Evolutionary conservation across 192 early-diverging fungal species (phyloP).

Genomic region (Umbelopsis sp.): DNA sequence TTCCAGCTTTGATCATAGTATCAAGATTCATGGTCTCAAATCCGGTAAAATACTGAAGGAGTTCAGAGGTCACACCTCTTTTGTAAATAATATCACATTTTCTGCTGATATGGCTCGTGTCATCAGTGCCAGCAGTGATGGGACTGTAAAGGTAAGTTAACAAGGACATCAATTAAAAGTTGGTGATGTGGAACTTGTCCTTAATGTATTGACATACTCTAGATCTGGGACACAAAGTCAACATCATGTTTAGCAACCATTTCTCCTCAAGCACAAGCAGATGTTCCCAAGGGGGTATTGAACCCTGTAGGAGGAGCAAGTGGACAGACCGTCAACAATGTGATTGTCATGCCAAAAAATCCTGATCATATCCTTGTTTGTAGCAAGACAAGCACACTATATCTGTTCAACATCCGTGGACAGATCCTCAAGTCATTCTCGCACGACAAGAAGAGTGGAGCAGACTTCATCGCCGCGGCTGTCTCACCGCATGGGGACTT

Average conservation of each 20-base stretch:
- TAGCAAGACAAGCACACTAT: constrained; percentile 74
- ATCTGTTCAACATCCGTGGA: constrained; percentile 70
- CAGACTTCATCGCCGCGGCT: constrained; percentile 57
- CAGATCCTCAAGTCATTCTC: constrained; percentile 54
- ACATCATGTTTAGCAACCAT: constrained; percentile 66
- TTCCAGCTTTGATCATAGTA: constrained; percentile 74
- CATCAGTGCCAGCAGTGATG: constrained; percentile 84
- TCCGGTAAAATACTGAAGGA: constrained; percentile 91
- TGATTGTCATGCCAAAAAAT: constrained; percentile 66
- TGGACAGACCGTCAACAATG: constrained; percentile 56
- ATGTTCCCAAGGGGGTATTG: constrained; percentile 8
- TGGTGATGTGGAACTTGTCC: background rate
- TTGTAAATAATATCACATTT: constrained; percentile 81
- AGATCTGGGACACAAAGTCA: constrained; percentile 92
- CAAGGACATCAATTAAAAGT: background rate
- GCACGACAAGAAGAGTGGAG: constrained; percentile 46
- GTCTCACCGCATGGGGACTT: constrained; percentile 81
- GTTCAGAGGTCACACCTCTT: constrained; percentile 89
- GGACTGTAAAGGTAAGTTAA: constrained; percentile 71
- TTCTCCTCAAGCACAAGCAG: constrained; percentile 50
- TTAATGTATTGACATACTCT: background rate
- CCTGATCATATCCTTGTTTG: constrained; percentile 74
- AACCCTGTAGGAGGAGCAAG: constrained; percentile 49
- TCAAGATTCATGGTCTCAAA: constrained; percentile 89
- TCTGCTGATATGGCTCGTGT: constrained; percentile 70